Evolutionary conservation across 805 yeast species (phyloP), one percentile per base, ranked within the genome.

Genomic region (Monosporozyma servazzii): DNA sequence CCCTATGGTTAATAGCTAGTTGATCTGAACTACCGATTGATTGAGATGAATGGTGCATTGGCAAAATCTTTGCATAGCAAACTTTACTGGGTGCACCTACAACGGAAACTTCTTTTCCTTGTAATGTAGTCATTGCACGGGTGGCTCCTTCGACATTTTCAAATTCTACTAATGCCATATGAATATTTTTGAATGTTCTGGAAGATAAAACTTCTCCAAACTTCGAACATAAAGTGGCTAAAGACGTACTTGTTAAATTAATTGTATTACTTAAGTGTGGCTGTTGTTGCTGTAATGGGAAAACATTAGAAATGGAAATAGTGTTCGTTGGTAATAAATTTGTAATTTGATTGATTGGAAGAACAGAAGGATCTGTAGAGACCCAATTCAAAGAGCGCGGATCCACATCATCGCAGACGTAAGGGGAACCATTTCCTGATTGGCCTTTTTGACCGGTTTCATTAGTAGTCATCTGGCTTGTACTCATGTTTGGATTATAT

Each of bases 71-170:
- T 3, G 96, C 97, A 74, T 88, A 93, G 0, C 90, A 87, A 39
- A 88, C 87, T 40, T 80, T 72, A 64, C 93, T 80, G 17, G 84
- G 80, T 25, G 79, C 75, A 3, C 95, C 96, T 2, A 91, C 87
- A 54, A 82, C 78, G 1, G 71, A 68, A 40, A 91, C 74, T 61
- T 91, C 96, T 56, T 83, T 81, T 56, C 89, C 95, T 61, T 86
- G 88, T 62, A 90, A 76, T 48, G 75, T 79, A 15, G 87, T 85
- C 62, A 83, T 82, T 48, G 96, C 88, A 47, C 75, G 77, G 75
- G 86, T 80, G 8, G 99, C 95, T 31, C 80, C 72, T 48, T 88
- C 96, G 5, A 85, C 69, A 27, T 77, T 71, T 3, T 77, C 76
- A 66, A 87, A 90, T 65, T 86, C 93, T 21, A 87, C 84, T 51